Conservation (phyloP, 805 yeast genomes). For the Barnettozyma populi region DNA sequence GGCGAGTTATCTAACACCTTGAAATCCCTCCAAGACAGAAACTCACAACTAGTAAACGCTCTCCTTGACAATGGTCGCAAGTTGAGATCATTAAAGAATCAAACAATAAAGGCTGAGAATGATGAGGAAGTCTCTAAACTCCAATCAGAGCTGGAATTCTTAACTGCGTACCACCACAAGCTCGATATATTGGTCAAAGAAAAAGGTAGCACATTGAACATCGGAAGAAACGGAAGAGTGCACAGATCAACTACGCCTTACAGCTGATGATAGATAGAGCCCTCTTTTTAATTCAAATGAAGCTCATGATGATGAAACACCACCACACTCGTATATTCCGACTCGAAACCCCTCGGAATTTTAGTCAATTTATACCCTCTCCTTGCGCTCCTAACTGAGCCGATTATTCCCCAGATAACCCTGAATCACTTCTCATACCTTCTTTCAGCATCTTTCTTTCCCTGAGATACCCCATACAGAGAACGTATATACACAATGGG, state of each 20-base stretch:
- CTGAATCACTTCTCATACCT: background rate
- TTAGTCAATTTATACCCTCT: too few species aligned
- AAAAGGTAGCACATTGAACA: constrained; percentile 15
- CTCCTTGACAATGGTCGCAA: constrained; percentile 31
- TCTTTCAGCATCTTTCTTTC: background rate
- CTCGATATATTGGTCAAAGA: constrained; percentile 19
- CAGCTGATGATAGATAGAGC: background rate
- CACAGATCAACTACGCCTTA: constrained; percentile 27
- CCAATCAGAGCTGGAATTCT: constrained; percentile 13
- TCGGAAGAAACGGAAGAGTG: constrained; percentile 26
- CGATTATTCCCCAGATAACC: background rate
- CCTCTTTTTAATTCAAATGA: background rate
- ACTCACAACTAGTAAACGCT: constrained; percentile 25
- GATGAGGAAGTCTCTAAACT: constrained; percentile 7
- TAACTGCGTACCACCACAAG: constrained; percentile 14
- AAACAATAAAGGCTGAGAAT: constrained; percentile 7
- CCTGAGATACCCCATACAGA: background rate
- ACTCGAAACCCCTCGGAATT: background rate
- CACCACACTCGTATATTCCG: background rate
- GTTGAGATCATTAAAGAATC: constrained; percentile 19
- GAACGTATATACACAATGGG: background rate
- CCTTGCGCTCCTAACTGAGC: background rate
- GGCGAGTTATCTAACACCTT: constrained; percentile 35
- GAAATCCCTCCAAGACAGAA: constrained; percentile 20
- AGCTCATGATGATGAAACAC: too few species aligned